A percentile compares a stretch with the other conserved stretches of the same genome.
phyloP scores from a whole-genome alignment of 495 filamentous ascomycete species.

The Tuber brumale region DNA sequence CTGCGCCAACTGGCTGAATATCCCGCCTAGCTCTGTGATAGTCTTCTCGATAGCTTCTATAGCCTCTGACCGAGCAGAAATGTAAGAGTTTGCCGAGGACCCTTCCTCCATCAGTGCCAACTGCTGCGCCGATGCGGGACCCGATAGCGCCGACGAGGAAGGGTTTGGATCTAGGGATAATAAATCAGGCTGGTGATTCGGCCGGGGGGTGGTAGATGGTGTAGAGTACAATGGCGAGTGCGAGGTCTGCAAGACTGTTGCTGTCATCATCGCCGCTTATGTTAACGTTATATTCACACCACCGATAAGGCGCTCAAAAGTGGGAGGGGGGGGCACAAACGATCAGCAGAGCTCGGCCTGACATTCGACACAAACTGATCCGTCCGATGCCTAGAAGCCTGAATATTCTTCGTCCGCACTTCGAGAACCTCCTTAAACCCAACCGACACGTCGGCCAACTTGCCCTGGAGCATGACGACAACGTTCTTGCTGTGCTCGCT shows the following conservation, averaged over 20 bases:
- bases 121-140: slow-evolving; percentile 70
- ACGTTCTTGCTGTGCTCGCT: slow-evolving; percentile 98
- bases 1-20: slow-evolving; percentile 91
- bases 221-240: slow-evolving; percentile 72
- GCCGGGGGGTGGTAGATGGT: slow-evolving; percentile 54
- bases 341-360: slow-evolving; percentile 36
- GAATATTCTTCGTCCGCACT: slow-evolving; percentile 95
- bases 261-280: slow-evolving; percentile 12
- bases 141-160: slow-evolving; percentile 47
- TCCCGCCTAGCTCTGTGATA: slow-evolving; percentile 86
- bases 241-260: slow-evolving; percentile 33
- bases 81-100: slow-evolving; percentile 75
- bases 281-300: slow-evolving; percentile 29
- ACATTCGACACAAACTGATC: slow-evolving; percentile 90
- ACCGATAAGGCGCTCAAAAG: slow-evolving; percentile 24
- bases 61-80: slow-evolving; percentile 86
- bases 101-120: slow-evolving; percentile 92
- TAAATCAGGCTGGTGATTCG: slow-evolving; percentile 55
- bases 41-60: slow-evolving; percentile 96
- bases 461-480: slow-evolving; percentile 84
- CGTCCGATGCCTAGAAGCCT: slow-evolving; percentile 81
- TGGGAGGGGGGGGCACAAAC: slow-evolving; percentile 30
- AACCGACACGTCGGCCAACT: slow-evolving; percentile 83
- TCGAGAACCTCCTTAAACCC: slow-evolving; percentile 98
- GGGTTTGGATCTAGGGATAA: slow-evolving; percentile 69